phyloP scores from a whole-genome alignment of 2,329 filamentous ascomycete genomes.

The Epichloe gansuensis region DNA sequence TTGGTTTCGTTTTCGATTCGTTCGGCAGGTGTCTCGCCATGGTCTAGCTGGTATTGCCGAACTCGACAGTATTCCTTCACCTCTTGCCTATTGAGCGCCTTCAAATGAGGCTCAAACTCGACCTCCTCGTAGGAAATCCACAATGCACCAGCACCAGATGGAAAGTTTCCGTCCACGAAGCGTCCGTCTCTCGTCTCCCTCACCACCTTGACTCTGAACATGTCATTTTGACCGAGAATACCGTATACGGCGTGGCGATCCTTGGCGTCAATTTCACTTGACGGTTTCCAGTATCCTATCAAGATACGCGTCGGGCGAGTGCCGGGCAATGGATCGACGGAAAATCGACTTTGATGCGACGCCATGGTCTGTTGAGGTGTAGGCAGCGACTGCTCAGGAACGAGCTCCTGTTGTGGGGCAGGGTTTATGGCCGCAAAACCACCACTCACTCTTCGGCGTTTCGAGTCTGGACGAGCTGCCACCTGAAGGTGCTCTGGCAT shows the following conservation, averaged over 20 bases:
- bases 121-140: constrained; percentile 54
- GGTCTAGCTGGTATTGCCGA: constrained; percentile 44
- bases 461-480: constrained; percentile 25
- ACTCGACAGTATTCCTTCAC: constrained; percentile 53
- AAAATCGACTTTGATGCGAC: constrained; percentile 9
- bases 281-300: constrained; percentile 47
- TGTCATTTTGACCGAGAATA: constrained; percentile 48
- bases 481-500: constrained; percentile 31
- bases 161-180: constrained; percentile 46
- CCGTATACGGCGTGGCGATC: constrained; percentile 52
- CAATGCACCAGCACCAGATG: constrained; percentile 43
- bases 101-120: constrained; percentile 42
- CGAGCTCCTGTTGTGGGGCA: constrained; percentile 7
- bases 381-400: constrained; percentile 6
- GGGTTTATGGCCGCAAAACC: constrained; percentile 22
- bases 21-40: constrained; percentile 35
- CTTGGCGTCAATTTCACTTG: constrained; percentile 29
- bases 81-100: constrained; percentile 37
- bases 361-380: constrained; percentile 12
- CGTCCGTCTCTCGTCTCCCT: constrained; percentile 48
- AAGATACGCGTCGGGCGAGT: constrained; percentile 45
- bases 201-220: constrained; percentile 51
- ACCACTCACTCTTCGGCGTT: constrained; percentile 34
- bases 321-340: constrained; percentile 33
- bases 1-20: constrained; percentile 35